phyloP scores from a whole-genome alignment of 2,329 filamentous ascomycete genomes.

The Coleophoma eucalyptorum region DNA sequence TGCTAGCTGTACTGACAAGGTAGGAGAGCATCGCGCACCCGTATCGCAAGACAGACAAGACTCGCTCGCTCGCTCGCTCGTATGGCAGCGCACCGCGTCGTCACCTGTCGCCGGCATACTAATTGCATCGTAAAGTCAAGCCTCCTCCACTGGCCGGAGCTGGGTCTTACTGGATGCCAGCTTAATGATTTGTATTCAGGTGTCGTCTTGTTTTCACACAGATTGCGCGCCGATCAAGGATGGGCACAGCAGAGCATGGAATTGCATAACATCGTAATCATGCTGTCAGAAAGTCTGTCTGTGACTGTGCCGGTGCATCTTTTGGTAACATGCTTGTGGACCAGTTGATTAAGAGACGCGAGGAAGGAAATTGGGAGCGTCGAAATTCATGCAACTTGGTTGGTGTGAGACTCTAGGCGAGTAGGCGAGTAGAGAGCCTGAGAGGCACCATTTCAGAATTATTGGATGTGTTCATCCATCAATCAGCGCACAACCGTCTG shows the following conservation, averaged over 20 bases:
- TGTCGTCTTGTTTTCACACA: too few relatives aligned
- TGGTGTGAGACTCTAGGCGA: too few relatives aligned
- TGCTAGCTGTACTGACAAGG: conserved; percentile 7
- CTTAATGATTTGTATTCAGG: too few relatives aligned
- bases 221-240: not conserved
- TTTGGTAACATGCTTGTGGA: not conserved
- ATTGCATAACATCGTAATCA: not conserved
- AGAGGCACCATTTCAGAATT: conserved; percentile 2
- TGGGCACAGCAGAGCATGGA: too few relatives aligned
- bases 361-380: conserved; percentile 1
- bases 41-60: too few relatives aligned
- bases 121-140: not conserved
- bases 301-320: not conserved
- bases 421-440: not conserved
- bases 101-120: conserved; percentile 6
- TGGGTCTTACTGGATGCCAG: too few relatives aligned
- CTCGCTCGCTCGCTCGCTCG: too few relatives aligned
- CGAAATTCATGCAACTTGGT: not conserved
- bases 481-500: not conserved
- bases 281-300: not conserved
- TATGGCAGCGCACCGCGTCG: conserved; percentile 2
- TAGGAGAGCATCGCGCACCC: conserved; percentile 1
- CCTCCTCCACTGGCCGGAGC: too few relatives aligned
- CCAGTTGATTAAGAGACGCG: not conserved
- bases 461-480: conserved; percentile 8